These are phyloP conservation scores for Iodosphaeria phyllophila DNA, from an alignment of 2,329 filamentous ascomycete species.

Conservation along the genomic window DNA sequence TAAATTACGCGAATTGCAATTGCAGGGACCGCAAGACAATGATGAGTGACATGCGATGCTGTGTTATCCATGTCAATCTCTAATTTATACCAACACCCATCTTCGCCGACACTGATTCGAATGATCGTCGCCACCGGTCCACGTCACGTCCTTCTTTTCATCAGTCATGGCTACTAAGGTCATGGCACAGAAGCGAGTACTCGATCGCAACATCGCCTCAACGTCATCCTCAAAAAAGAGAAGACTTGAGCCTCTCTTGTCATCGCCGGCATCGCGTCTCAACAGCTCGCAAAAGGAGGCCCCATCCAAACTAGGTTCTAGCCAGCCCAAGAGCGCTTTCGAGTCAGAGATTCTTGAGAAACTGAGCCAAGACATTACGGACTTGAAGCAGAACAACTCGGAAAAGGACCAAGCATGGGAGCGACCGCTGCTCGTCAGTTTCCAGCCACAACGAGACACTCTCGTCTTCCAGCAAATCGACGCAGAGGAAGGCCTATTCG, in stretches of 20 bases:
- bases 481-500: conserved; percentile 70
- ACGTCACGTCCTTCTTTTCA: conserved; percentile 2
- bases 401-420: conserved; percentile 94
- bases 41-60: too few relatives aligned
- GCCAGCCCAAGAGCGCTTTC: conserved; percentile 75
- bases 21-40: too few relatives aligned
- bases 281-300: conserved; percentile 43
- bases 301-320: conserved; percentile 47
- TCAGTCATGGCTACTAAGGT: conserved; percentile 27
- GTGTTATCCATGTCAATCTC: too few relatives aligned
- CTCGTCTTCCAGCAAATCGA: conserved; percentile 95
- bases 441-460: conserved; percentile 39
- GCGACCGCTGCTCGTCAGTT: conserved; percentile 32
- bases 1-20: too few relatives aligned
- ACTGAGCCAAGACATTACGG: conserved; percentile 81
- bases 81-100: too few relatives aligned
- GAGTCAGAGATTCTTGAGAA: conserved; percentile 91
- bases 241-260: conserved; percentile 46
- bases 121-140: neutral
- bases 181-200: conserved; percentile 53
- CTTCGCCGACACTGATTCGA: too few relatives aligned
- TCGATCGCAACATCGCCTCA: conserved; percentile 46
- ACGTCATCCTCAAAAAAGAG: conserved; percentile 53
- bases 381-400: conserved; percentile 67
- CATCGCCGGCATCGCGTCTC: conserved; percentile 35